Percentiles rank a stretch among this genome's conserved stretches.
These are phyloP conservation scores for Eimeria brunetti DNA, from an alignment of 169 alveolate genomes.

Conservation along the genomic window DNA sequence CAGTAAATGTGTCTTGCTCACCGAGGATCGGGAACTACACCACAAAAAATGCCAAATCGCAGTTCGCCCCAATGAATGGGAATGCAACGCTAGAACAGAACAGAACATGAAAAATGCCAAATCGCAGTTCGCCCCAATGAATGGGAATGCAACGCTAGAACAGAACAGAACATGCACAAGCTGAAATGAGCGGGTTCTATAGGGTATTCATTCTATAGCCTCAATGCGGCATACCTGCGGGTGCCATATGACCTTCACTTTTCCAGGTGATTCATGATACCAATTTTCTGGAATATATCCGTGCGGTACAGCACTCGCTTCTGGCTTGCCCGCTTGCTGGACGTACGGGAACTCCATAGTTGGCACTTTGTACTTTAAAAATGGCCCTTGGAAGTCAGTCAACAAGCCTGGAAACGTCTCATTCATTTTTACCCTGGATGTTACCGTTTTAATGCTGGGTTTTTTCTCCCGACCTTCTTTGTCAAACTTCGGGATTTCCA, in stretches of 20 bases:
- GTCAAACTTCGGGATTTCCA: constrained; percentile 35
- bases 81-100: background rate
- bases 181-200: background rate
- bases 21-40: constrained; percentile 58
- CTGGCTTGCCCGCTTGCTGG: constrained; percentile 41
- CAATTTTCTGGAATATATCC: constrained; percentile 38
- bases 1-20: constrained; percentile 31
- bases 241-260: constrained; percentile 42
- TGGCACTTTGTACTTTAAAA: constrained; percentile 56
- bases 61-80: background rate
- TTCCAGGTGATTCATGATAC: constrained; percentile 37
- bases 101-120: background rate
- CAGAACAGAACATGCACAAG: background rate
- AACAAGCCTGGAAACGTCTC: background rate
- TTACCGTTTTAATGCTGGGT: constrained; percentile 26
- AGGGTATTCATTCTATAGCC: background rate
- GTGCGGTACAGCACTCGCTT: constrained; percentile 23
- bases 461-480: constrained; percentile 24
- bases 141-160: background rate
- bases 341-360: constrained; percentile 71
- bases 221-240: constrained; percentile 18
- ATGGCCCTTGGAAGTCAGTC: constrained; percentile 40
- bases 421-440: constrained; percentile 45
- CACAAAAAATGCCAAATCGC: background rate
- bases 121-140: background rate